Base-by-base conservation (phyloP, 257 asterid genomes). In the Anisodus tanguticus region DNA sequence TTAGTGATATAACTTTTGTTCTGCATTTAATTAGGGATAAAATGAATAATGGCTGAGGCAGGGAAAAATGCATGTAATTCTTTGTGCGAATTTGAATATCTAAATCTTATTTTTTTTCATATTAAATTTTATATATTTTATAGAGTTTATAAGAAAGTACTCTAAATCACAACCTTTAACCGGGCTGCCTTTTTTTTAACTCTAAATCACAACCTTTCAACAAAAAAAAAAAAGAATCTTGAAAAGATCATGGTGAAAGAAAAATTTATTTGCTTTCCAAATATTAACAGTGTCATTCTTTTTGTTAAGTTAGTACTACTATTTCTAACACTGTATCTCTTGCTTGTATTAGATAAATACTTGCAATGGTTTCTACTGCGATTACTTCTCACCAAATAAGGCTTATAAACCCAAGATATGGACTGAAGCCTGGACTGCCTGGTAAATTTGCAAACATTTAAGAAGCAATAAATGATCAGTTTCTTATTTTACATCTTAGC, bases 371-470 rank as follows among this genome's bases (percentile, higher is more conserved):
- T 92, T 89, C 93, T 92, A 92, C 69, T 92, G 97, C 16, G 93
- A 91, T 67, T 81, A 86, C 76, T 92, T 92, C 87, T 82, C 89
- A 4, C 97, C 97, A 2, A 92, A 92, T 51, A 91, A 88, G 87
- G 87, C 84, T 66, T 82, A 88, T 83, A 91, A 91, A 68, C 94
- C 94, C 9, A 92, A 91, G 89, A 90, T 91, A 77, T 92, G 94
- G 94, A 92, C 94, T 47, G 94, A 92, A 87, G 97, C 93, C n/a
- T 92, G 97, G 97, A 90, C 93, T 57, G 97, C 90, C 72, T 92
- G 97, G 97, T 92, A 90, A 86, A 26, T 53, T 71, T 31, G 59
- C 77, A 57, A 58, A 67, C 5, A 35, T 15, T 41, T 43, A 11
- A 62, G 26, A 39, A 57, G 70, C 45, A 54, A 39, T 35, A 4